phyloP scores from a whole-genome alignment of 2,329 filamentous ascomycete genomes.

The Diplocarpon mali region DNA sequence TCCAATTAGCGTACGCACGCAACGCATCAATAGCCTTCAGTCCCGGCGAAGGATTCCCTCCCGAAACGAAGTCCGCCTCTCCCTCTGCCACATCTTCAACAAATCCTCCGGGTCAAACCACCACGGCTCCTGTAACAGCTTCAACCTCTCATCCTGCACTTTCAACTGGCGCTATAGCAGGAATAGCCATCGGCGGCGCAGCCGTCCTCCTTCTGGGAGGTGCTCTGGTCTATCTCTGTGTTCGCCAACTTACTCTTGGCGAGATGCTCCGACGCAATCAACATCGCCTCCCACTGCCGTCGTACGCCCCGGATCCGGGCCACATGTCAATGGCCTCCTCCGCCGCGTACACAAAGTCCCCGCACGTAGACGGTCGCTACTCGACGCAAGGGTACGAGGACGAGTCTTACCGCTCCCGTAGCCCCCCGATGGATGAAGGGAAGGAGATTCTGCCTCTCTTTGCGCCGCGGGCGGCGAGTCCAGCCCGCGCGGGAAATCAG shows the following conservation, averaged over 20 bases:
- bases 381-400: conserved; percentile 4
- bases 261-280: conserved; percentile 15
- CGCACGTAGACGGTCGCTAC: conserved; percentile 3
- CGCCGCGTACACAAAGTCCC: conserved; percentile 5
- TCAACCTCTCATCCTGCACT: conserved; percentile 10
- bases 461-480: conserved; percentile 2
- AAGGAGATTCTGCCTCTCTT: conserved; percentile 5
- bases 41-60: conserved; percentile 18
- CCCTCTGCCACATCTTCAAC: conserved; percentile 9
- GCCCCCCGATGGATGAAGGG: conserved; percentile 8
- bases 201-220: conserved; percentile 14
- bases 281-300: conserved; percentile 3
- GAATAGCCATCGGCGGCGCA: conserved; percentile 18
- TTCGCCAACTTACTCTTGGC: conserved; percentile 17
- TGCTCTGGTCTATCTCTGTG: conserved; percentile 18
- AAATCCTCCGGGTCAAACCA: background rate
- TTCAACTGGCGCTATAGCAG: conserved; percentile 19
- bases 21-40: conserved; percentile 15
- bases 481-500: conserved; percentile 2
- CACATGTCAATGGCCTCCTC: conserved; percentile 11
- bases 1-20: conserved; percentile 14
- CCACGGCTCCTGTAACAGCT: background rate
- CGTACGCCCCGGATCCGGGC: conserved; percentile 2
- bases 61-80: conserved; percentile 12
- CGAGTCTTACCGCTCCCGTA: conserved; percentile 10